These are phyloP conservation scores for Lepidopterella palustris DNA, from an alignment of 495 filamentous ascomycete genomes.

Conservation along the genomic window DNA sequence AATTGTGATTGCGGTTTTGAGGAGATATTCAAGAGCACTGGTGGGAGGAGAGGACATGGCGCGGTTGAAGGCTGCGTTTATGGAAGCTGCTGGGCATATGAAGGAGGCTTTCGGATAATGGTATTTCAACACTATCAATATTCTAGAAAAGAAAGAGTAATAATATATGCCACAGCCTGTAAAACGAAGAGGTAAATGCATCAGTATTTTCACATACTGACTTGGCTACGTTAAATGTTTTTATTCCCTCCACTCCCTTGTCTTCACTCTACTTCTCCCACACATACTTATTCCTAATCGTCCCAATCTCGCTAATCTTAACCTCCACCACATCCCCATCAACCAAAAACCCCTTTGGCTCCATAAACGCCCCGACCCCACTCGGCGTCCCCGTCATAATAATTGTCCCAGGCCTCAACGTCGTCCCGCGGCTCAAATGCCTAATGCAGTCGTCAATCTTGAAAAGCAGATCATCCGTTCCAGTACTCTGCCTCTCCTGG, in stretches of 20 bases:
- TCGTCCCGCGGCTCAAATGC: conserved; percentile 36
- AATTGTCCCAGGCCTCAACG: conserved; percentile 34
- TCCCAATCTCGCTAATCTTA: conserved; percentile 32
- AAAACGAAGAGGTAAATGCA: too few species aligned
- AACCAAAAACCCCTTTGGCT: conserved; percentile 32
- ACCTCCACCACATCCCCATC: conserved; percentile 42
- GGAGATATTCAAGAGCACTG: too few species aligned
- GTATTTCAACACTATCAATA: too few species aligned
- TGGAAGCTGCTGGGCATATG: too few species aligned
- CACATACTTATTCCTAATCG: conserved; percentile 33
- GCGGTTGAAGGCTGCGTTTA: too few species aligned
- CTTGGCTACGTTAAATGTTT: too few species aligned
- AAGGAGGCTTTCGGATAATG: too few species aligned
- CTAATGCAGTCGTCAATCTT: conserved; percentile 26
- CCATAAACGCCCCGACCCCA: conserved; percentile 38
- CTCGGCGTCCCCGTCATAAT: conserved; percentile 42
- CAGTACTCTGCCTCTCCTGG: conserved; percentile 33
- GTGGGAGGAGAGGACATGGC: too few species aligned
- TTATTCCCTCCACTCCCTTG: not conserved
- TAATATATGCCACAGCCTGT: too few species aligned
- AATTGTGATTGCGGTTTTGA: too few species aligned
- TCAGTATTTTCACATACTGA: too few species aligned
- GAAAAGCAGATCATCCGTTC: conserved; percentile 38
- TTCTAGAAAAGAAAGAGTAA: too few species aligned
- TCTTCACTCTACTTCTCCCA: conserved; percentile 26